Percentiles rank a stretch among this genome's conserved stretches.
These are phyloP conservation scores for Karstenula rhodostoma DNA, from an alignment of 2,329 filamentous ascomycete species.

Conservation along the genomic window DNA sequence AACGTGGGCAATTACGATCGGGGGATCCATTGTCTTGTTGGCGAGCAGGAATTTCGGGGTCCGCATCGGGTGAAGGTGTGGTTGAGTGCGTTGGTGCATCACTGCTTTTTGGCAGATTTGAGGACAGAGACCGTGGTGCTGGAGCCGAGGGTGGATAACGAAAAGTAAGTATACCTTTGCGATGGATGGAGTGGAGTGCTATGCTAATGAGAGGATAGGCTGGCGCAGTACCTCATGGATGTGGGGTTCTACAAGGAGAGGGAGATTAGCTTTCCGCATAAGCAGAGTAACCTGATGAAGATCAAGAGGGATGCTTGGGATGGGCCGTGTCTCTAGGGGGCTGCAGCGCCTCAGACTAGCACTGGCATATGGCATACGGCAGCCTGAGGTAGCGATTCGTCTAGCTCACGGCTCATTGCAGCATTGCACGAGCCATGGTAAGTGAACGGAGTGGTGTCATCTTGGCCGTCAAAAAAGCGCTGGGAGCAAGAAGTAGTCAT, in stretches of 20 bases:
- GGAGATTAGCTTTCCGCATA: conserved; percentile 88
- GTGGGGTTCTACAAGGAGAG: conserved; percentile 86
- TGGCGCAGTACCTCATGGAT: conserved; percentile 74
- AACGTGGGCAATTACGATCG: conserved; percentile 82
- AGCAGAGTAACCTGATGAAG: conserved; percentile 87
- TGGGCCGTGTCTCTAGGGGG: conserved; percentile 29
- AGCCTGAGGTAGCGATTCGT: not conserved
- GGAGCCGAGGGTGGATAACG: conserved; percentile 91
- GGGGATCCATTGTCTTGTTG: conserved; percentile 86
- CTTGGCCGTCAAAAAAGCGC: not conserved
- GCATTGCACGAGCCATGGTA: not conserved
- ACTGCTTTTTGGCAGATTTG: conserved; percentile 77
- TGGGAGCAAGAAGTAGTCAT: not conserved
- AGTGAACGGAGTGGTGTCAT: not conserved
- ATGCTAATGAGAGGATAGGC: conserved; percentile 54
- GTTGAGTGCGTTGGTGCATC: conserved; percentile 88
- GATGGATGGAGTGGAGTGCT: conserved; percentile 13
- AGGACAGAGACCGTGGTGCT: conserved; percentile 84
- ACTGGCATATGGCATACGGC: not conserved
- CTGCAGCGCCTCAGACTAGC: conserved; percentile 9
- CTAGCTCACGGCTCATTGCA: not conserved
- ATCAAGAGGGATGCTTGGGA: conserved; percentile 79
- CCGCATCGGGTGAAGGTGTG: conserved; percentile 78
- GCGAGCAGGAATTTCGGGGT: conserved; percentile 90
- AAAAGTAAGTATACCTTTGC: conserved; percentile 70